Base-by-base conservation (phyloP, 2,329 filamentous ascomycete species). In the Colletotrichum abscissum region DNA sequence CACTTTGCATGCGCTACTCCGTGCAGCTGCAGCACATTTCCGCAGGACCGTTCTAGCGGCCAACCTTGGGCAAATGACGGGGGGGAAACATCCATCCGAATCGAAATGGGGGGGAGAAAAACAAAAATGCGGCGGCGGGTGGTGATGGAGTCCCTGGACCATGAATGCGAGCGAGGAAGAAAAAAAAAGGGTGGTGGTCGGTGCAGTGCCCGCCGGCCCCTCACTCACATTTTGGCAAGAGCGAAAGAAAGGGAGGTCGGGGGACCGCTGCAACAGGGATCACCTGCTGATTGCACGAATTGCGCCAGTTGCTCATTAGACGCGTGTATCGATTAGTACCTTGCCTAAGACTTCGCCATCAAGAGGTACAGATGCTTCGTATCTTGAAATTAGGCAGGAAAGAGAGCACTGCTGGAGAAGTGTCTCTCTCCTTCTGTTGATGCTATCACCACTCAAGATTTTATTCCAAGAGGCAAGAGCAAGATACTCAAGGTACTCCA, bases 101-200 rank as follows among this genome's bases (percentile, higher is more conserved):
- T 49, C 19, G 42, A 26, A 55, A 33, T 16, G 55, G 56, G 42
- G 42, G 49, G 49, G 55, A 24, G 46, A 33, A 24, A 35, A 54
- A 54, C 33, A 42, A 58, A 70, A 59, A 42, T 35, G 52, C 33
- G 57, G 42, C 24, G 58, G 65, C 59, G 59, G 69, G 64, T 54
- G 64, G 56, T 19, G 69, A 58, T 62, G 26, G 65, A 22, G 9
- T 49, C 42, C 42, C 42, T 49, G 42, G 42, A 22, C 42, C 59
- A 62, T 63, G 60, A n/a, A 33, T 35, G 28, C 19, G 38, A 54
- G 33, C 62, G 67, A 38, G 38, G 16, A 42, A 42, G 14, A 16
- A 16, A 42, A 49, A 46, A 70, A 67, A 56, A 68, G 57, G 64
- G 65, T 72, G 49, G 69, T 63, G 69, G 65, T 68, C 59, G 66